Evolutionary conservation across 1,284 basidiomycete species (phyloP).

Genomic region (Earliella scabrosa): DNA sequence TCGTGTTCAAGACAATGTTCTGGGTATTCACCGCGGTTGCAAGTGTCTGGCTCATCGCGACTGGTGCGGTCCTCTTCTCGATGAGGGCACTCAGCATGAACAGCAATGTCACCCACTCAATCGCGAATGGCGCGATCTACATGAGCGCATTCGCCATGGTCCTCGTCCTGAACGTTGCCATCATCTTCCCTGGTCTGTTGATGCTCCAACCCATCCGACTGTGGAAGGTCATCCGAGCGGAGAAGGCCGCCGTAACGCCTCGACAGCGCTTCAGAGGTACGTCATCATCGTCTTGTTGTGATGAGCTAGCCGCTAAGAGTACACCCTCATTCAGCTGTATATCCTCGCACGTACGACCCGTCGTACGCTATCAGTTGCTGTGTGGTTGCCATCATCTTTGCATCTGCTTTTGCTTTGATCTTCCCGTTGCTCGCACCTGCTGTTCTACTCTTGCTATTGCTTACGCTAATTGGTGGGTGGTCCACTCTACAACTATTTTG

Average conservation of each 20-base stretch:
- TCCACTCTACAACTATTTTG: not conserved
- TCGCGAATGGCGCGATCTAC: conserved; percentile 75
- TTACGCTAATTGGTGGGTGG: conserved; percentile 68
- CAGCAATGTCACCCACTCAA: conserved; percentile 44
- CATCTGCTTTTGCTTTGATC: conserved; percentile 70
- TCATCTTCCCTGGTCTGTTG: conserved; percentile 72
- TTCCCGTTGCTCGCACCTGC: conserved; percentile 80
- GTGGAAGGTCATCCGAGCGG: conserved; percentile 55
- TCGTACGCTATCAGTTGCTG: conserved; percentile 67
- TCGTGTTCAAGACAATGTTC: conserved; percentile 72
- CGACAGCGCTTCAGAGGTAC: conserved; percentile 78
- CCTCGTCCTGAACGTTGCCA: conserved; percentile 68
- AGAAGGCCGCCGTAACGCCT: conserved; percentile 69
- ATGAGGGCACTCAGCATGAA: conserved; percentile 56
- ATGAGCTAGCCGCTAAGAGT: conserved; percentile 11
- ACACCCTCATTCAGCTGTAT: conserved; percentile 58
- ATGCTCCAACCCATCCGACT: conserved; percentile 71
- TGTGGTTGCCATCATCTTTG: conserved; percentile 71
- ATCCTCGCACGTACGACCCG: conserved; percentile 73
- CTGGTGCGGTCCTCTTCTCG: conserved; percentile 72
- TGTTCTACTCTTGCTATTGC: conserved; percentile 64
- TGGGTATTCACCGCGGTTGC: conserved; percentile 59
- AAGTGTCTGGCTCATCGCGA: conserved; percentile 63
- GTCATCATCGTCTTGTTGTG: conserved; percentile 25
- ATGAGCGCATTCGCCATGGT: conserved; percentile 67